phyloP scores from a whole-genome alignment of 208 protist genomes.

The Leishmania turanica region DNA sequence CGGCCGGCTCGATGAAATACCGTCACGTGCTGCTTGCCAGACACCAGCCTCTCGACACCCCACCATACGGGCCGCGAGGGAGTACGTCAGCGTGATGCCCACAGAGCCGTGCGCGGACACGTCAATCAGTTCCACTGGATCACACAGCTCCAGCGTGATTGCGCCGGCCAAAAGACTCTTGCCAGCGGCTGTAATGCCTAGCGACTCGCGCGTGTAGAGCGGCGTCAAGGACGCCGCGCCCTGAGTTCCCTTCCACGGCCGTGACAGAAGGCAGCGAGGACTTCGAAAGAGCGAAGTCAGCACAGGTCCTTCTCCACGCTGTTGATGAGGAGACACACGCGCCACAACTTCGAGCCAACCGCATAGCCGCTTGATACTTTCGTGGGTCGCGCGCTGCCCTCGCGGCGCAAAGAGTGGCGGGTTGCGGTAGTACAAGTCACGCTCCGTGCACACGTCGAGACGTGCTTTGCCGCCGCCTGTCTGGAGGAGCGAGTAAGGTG shows the following conservation, averaged over 20 bases:
- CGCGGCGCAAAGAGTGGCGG: slow-evolving; percentile 50
- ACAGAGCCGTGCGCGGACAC: slow-evolving; percentile 8
- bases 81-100: slow-evolving; percentile 20
- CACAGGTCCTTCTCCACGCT: background rate
- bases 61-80: slow-evolving; percentile 19
- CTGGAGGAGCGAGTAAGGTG: background rate
- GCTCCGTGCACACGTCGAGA: slow-evolving; percentile 54
- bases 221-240: background rate
- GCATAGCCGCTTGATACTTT: slow-evolving; percentile 31
- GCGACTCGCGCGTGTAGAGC: slow-evolving; percentile 47
- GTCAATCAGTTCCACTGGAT: slow-evolving; percentile 13
- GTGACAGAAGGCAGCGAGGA: slow-evolving; percentile 5
- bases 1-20: background rate
- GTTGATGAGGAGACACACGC: slow-evolving; percentile 6
- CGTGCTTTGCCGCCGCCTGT: background rate
- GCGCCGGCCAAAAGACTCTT: slow-evolving; percentile 44
- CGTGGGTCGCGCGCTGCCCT: slow-evolving; percentile 36
- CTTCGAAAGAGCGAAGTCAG: slow-evolving; percentile 14
- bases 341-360: slow-evolving; percentile 30
- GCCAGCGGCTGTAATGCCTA: slow-evolving; percentile 46
- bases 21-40: background rate
- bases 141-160: slow-evolving; percentile 28
- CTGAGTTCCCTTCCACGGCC: background rate
- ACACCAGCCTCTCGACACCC: slow-evolving; percentile 1
- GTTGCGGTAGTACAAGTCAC: slow-evolving; percentile 80